phyloP scores from a whole-genome alignment of 768 basidiomycete species.

The Fomitopsis serialis region DNA sequence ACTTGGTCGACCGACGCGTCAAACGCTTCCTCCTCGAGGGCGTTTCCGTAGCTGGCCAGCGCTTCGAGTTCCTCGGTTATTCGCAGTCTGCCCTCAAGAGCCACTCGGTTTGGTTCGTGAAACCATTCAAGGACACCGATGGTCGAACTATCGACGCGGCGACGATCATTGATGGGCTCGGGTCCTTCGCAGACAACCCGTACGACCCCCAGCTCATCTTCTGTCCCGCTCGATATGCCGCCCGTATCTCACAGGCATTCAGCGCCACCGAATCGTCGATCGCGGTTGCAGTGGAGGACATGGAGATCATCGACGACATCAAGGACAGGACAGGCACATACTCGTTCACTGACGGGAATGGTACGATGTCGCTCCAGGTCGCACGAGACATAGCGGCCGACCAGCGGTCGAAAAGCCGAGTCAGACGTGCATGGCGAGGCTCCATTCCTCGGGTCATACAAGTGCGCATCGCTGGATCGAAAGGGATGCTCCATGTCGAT shows the following conservation, averaged over 20 bases:
- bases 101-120: conserved; percentile 61
- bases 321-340: conserved; percentile 27
- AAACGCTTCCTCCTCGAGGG: conserved; percentile 40
- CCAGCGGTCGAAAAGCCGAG: conserved; percentile 27
- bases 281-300: conserved; percentile 33
- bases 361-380: conserved; percentile 51
- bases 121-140: conserved; percentile 39
- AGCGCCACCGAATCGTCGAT: conserved; percentile 65
- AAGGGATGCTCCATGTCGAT: conserved; percentile 62
- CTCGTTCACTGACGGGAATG: conserved; percentile 68
- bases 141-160: conserved; percentile 31
- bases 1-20: conserved; percentile 44
- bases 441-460: conserved; percentile 48
- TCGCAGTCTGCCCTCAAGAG: conserved; percentile 66
- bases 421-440: conserved; percentile 28
- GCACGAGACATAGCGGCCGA: conserved; percentile 43
- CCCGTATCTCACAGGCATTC: conserved; percentile 69
- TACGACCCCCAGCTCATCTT: conserved; percentile 42
- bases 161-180: conserved; percentile 49
- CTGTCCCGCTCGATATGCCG: conserved; percentile 68
- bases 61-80: conserved; percentile 64
- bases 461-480: conserved; percentile 58
- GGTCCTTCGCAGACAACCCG: conserved; percentile 42
- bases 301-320: conserved; percentile 42
- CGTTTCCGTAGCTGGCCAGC: conserved; percentile 47